Percentiles rank a stretch among this genome's conserved stretches.
Conservation (phyloP, 164 flowering plant genomes). For the grape (Vitis vinifera) region ASM3070453v1 NC_081805.1:728501-729000, state of each 20-base stretch:
- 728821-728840: conserved; percentile 42
- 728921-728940: conserved; percentile 82
- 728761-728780: conserved; percentile 95
- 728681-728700: conserved; percentile 50
- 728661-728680: not conserved
- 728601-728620: no score
- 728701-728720: conserved; percentile 43
- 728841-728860: not conserved
- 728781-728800: conserved; percentile 79
- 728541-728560: no score
- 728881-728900: not conserved
- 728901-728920: conserved; percentile 46
- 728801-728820: conserved; percentile 64
- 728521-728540: no score
- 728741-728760: conserved; percentile 89
- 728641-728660: no score
- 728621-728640: no score
- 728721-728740: conserved; percentile 43
- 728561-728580: not conserved
- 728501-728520: no score
- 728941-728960: conserved; percentile 92
- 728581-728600: not conserved
- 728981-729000: conserved; percentile 75
- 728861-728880: not conserved
- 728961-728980: conserved; percentile 98